Base-by-base conservation (phyloP, 164 flowering plant species). In the Amborella trichopoda region DNA sequence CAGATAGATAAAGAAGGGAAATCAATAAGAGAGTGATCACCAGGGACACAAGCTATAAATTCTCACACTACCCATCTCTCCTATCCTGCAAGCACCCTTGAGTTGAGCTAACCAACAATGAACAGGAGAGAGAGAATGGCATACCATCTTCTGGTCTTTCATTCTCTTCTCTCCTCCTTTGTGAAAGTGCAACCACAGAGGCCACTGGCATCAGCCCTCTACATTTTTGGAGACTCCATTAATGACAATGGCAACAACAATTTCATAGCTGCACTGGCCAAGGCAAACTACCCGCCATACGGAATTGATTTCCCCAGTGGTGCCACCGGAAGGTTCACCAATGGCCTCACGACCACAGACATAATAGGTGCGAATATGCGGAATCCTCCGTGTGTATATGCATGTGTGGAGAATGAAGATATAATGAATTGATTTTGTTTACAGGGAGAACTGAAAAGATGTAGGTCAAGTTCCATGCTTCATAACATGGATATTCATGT, bases 211-310 rank as follows among this genome's bases (percentile, higher is more conserved):
- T 50, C 58, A 2, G 50, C 50, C 4, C 3, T 59, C 22, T 53
- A 52, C 28, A 23, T 47, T 0, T 52, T 59, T 20, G 63, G 63
- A 14, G 55, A 54, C 48, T 59, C 63, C 3, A 36, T 59, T 3
- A 21, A 23, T 0, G 63, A 59, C 42, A 34, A 34, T 14, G 63
- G 63, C 28, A 59, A 59, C 53, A 59, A 59, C 49, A 52, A 52
- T 28, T 26, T 21, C 28, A 9, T 47, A 2, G 26, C 13, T 3
- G 47, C 63, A 2, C 16, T 53, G 3, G 58, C 53, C 23, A 59
- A 47, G 40, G 42, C 63, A 20, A 59, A 59, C 37, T 59, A 39
- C 40, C 14, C 33, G 19, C 63, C 63, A 18, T 59, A 59, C 34
- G 63, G 63, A 3, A 34, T 59, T 11, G 58, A 59, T 36, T 58